Evolutionary conservation across 2,329 filamentous ascomycete genomes (phyloP), one percentile per base, ranked within the genome.

Genomic region (Fusarium succisae): DNA sequence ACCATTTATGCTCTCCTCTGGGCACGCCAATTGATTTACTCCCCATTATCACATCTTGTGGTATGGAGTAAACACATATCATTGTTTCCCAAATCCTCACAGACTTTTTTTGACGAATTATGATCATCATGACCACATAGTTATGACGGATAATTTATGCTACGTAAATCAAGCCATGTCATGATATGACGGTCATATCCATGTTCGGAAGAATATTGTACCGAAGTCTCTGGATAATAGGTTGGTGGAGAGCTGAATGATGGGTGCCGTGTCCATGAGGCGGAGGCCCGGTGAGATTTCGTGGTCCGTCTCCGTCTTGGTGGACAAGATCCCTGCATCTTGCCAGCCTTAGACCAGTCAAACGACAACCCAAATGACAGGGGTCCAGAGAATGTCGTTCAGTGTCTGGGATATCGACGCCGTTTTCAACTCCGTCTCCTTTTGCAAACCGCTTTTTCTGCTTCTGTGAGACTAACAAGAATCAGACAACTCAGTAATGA

Each of bases 211-310:
- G n/a, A 70, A 60, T 37, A 22, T 66, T 70, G 17, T 17, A n/a
- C 68, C 66, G 68, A 37, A 15, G 51, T 56, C 37, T 39, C 4
- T 55, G 35, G n/a, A 50, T 56, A 37, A 41, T 51, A 32, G 8
- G 22, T 61, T 54, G 43, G 45, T 2, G 6, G 41, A 35, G 7
- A 41, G n/a, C 14, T 38, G 39, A 45, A 57, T 37, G 54, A 32
- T 26, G 18, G 20, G 17, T 22, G n/a, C 61, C 65, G 28, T 53
- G 22, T 41, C 69, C 60, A 51, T 66, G 54, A 64, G 66, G 62
- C 80, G 80, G 80, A 81, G 72, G 56, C 59, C 63, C 80, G 80
- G 80, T 48, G 66, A 75, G 78, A 81, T 77, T 77, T 61, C 69
- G 39, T 32, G 44, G 58, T 76, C 78, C 76, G 79, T 54, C 60